Base-by-base conservation (phyloP, 2,329 filamentous ascomycete species). In the Penicillium thymicola region DNA sequence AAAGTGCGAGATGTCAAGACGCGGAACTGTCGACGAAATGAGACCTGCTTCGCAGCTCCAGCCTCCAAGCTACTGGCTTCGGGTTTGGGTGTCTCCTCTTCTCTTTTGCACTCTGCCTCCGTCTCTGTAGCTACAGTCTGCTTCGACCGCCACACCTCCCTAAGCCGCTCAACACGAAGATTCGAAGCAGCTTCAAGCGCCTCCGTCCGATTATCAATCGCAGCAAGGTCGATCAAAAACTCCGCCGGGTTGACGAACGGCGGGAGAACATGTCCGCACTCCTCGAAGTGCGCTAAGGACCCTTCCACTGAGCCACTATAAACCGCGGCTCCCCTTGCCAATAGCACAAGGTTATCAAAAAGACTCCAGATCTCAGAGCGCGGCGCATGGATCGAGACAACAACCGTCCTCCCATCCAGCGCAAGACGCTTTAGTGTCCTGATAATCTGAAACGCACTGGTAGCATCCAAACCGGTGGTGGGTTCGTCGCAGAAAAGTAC, bases 401-500 rank as follows among this genome's bases (percentile, higher is more conserved):
- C 82, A 53, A 92, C 79, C 0, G 88, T 92, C 25, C 88, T 78
- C 0, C 88, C 88, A 67, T 87, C 87, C 36, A 78, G 78, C 0
- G 88, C 86, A 2, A 92, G 77, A 8, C 75, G 78, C 66, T 90
- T 90, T 9, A 92, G 72, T 0, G 88, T 91, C 32, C 85, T 79
- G 0, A 92, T 79, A 0, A 92, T 81, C 62, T 91, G 88, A 63
- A 85, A 90, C 0, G 89, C 89, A 66, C 86, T 90, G 2, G 88
- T 90, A 0, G 89, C 88, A 73, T 92, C 89, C 8, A 92, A 78
- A 1, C 74, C 74, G 14, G 89, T 92, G 0, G 89, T 92, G 0
- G 89, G 89, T 65, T 92, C 89, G 65, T 93, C 89, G 23, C 91
- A 81, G 70, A 90, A 92, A 7, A 92, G 75, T 1, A 92, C 82